Evolutionary conservation across 169 alveolate species (phyloP), one percentile per base, ranked within the genome.

Genomic region (Plasmodium berghei): DNA sequence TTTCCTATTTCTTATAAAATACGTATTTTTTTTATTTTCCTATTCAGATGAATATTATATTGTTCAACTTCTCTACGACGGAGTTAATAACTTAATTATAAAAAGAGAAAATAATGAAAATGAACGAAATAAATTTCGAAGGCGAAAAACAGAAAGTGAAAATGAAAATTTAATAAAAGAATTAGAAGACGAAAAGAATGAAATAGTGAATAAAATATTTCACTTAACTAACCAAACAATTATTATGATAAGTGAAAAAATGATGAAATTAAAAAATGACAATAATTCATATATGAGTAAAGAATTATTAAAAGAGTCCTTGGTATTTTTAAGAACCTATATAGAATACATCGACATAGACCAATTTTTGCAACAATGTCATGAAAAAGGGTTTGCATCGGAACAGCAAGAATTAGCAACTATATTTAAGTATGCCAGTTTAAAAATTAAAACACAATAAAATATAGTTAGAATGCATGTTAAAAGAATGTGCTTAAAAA

Each of bases 241-340:
- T 67, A 18, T 55, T 46, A 83, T 83, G 90, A 18, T 83, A 52
- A 26, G 90, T 66, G 40, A 83, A 12, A 83, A 83, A 67, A 83
- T 83, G 90, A 83, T 83, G 72, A 28, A 67, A 67, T 55, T 83
- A 55, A 83, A 83, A 62, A 83, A 54, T 67, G 72, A 55, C 6
- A 52, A 52, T 54, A 83, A 83, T 45, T 46, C 85, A 6, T 83
- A 67, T 28, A 67, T 83, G 90, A 83, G 90, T 59, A 83, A 83
- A 71, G 90, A 83, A 28, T 48, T 83, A 61, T 83, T 83, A 66
- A 83, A 83, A 67, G 90, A 83, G 62, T 83, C 70, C 6, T 67
- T 83, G 49, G 90, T 83, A 26, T 83, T 67, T 67, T 55, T 83
- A 56, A 55, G 90, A 58, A 83, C 90, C 14, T 83, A 67, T 59